These are phyloP conservation scores for Ceratocystis cacaofunesta DNA, from an alignment of 2,329 filamentous ascomycete species.

Conservation along the genomic window DNA sequence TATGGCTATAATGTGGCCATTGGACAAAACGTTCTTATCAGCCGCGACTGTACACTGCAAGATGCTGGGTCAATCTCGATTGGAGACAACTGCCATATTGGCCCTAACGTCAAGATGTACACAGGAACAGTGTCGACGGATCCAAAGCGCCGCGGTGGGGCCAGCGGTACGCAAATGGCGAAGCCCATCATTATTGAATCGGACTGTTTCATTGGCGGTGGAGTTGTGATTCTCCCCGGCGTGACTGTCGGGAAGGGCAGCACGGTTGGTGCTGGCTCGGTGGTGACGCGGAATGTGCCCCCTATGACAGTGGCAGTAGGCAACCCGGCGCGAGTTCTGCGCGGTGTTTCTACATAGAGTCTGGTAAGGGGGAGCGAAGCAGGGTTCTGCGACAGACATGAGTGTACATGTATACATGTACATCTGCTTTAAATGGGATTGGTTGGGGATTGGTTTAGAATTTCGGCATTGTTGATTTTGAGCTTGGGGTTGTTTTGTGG, in stretches of 20 bases:
- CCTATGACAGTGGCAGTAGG: slow-evolving; percentile 55
- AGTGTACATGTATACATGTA: neutral
- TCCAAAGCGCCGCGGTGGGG: slow-evolving; percentile 57
- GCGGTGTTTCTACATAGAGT: slow-evolving; percentile 22
- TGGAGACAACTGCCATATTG: slow-evolving; percentile 61
- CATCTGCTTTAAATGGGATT: neutral
- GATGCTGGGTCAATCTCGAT: slow-evolving; percentile 76
- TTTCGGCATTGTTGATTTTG: neutral
- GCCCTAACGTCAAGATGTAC: slow-evolving; percentile 75
- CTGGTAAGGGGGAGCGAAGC: neutral
- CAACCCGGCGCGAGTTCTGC: slow-evolving; percentile 48
- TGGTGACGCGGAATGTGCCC: slow-evolving; percentile 67
- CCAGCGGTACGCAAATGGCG: slow-evolving; percentile 55
- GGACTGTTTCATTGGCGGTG: slow-evolving; percentile 70
- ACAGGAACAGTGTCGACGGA: slow-evolving; percentile 60
- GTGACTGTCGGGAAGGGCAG: slow-evolving; percentile 66
- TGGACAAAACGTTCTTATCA: slow-evolving; percentile 70
- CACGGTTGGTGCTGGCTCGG: slow-evolving; percentile 67
- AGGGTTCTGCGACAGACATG: neutral
- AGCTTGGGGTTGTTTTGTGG: neutral
- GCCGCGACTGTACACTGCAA: slow-evolving; percentile 68
- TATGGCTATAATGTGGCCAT: slow-evolving; percentile 92
- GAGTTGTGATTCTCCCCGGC: slow-evolving; percentile 62
- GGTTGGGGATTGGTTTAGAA: neutral
- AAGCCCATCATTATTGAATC: slow-evolving; percentile 64